Conservation (phyloP, 257 asterid species). For the Penstemon barbatus region DNA sequence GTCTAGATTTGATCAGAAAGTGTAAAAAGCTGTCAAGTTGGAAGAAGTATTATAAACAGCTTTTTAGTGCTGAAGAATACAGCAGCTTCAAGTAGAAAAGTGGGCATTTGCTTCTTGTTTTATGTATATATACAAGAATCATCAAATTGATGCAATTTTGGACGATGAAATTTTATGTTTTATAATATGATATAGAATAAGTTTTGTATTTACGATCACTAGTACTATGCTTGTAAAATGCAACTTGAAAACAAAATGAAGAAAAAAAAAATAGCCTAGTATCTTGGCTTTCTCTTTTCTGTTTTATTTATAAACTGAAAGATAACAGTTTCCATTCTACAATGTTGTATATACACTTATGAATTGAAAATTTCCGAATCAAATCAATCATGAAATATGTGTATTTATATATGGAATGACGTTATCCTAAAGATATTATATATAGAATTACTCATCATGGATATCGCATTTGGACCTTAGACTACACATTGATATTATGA, state of each 20-base stretch:
- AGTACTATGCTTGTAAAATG: not conserved
- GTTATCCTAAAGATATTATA: no score
- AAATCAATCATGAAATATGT: no score
- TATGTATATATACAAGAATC: no score
- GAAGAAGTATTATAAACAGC: conserved; percentile 83
- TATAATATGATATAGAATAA: not conserved
- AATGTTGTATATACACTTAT: no score
- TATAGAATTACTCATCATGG: no score
- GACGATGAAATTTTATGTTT: not conserved
- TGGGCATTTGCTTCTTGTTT: not conserved
- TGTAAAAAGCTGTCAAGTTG: conserved; percentile 74
- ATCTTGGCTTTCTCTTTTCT: not conserved
- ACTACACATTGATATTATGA: no score
- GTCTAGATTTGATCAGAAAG: conserved; percentile 66
- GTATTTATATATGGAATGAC: no score
- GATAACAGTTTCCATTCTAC: no score
- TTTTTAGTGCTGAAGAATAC: conserved; percentile 68
- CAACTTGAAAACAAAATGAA: conserved; percentile 5
- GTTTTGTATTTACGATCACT: not conserved
- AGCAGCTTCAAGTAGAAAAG: conserved; percentile 35
- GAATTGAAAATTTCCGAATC: no score
- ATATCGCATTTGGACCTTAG: no score
- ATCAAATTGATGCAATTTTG: not conserved
- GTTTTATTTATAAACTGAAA: no score
- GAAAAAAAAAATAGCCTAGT: not conserved